phyloP scores from a whole-genome alignment of 177 flowering plant species.

The Vitis hybrid region DNA sequence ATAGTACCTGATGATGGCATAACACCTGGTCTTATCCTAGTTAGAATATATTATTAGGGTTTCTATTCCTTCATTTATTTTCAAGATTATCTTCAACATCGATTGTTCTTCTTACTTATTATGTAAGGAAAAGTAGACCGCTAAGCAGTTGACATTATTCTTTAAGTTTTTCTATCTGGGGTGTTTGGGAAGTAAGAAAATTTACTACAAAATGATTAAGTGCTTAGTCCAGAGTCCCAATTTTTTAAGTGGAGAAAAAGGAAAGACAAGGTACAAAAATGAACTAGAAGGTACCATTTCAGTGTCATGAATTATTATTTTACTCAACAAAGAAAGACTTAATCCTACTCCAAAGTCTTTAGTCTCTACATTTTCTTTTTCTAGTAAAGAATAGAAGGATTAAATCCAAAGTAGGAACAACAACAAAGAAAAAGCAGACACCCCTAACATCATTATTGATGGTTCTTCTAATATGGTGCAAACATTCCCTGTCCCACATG shows the following conservation, averaged over 20 bases:
- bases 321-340: too few relatives aligned
- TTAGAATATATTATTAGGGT: neutral
- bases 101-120: neutral
- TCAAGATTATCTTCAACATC: conserved; percentile 5
- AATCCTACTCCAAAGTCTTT: too few relatives aligned
- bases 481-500: too few relatives aligned
- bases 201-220: conserved; percentile 1
- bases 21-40: conserved; percentile 17
- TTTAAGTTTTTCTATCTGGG: neutral
- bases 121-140: neutral
- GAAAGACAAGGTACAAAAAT: neutral
- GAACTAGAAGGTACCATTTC: too few relatives aligned
- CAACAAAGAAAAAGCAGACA: too few relatives aligned
- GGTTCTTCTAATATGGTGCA: too few relatives aligned
- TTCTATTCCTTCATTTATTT: neutral
- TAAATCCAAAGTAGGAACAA: too few relatives aligned
- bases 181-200: conserved; percentile 14
- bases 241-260: neutral
- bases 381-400: too few relatives aligned
- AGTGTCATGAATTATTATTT: too few relatives aligned
- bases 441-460: too few relatives aligned
- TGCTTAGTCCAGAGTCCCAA: conserved; percentile 6
- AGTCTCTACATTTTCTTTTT: too few relatives aligned
- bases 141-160: neutral
- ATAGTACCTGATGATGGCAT: conserved; percentile 13